Evolutionary conservation across 805 yeast genomes (phyloP).

Genomic region (Wickerhamiella kurtzmanii): DNA sequence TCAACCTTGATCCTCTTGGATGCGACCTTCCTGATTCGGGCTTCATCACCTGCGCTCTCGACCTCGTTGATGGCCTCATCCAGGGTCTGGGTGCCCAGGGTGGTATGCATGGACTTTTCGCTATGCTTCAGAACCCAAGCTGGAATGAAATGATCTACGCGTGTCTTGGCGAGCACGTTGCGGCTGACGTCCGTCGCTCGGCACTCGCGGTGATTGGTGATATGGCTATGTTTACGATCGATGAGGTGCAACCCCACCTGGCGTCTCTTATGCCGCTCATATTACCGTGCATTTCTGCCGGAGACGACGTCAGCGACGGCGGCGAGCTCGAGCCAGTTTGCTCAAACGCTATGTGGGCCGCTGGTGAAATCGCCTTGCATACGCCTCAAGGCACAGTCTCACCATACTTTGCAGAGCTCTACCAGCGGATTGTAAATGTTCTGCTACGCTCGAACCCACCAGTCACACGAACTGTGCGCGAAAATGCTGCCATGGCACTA

Average conservation of each 20-base stretch:
- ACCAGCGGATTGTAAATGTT: slow-evolving; percentile 46
- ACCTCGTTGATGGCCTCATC: slow-evolving; percentile 79
- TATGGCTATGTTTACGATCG: slow-evolving; percentile 50
- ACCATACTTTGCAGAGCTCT: slow-evolving; percentile 42
- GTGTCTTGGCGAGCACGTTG: slow-evolving; percentile 45
- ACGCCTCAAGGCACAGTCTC: slow-evolving; percentile 27
- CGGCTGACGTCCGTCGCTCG: slow-evolving; percentile 83
- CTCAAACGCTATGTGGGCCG: slow-evolving; percentile 87
- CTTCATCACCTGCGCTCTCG: slow-evolving; percentile 77
- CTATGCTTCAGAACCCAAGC: slow-evolving; percentile 26
- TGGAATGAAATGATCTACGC: slow-evolving; percentile 39
- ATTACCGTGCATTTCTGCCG: slow-evolving; percentile 39
- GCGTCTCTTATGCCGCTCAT: slow-evolving; percentile 31
- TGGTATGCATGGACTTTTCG: slow-evolving; percentile 13
- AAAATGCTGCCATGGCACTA: slow-evolving; percentile 78
- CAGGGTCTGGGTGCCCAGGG: slow-evolving; percentile 47
- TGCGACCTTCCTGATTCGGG: slow-evolving; percentile 69
- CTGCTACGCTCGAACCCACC: slow-evolving; percentile 43
- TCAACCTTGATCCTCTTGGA: slow-evolving; percentile 44
- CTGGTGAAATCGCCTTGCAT: slow-evolving; percentile 73
- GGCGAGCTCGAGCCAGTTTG: slow-evolving; percentile 46
- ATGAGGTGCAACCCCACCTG: slow-evolving; percentile 25
- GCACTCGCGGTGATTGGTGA: slow-evolving; percentile 88
- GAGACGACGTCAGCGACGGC: slow-evolving; percentile 2
- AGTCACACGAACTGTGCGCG: slow-evolving; percentile 41